phyloP scores from a whole-genome alignment of 495 filamentous ascomycete genomes.

The Hypoxylon cercidicola region DNA sequence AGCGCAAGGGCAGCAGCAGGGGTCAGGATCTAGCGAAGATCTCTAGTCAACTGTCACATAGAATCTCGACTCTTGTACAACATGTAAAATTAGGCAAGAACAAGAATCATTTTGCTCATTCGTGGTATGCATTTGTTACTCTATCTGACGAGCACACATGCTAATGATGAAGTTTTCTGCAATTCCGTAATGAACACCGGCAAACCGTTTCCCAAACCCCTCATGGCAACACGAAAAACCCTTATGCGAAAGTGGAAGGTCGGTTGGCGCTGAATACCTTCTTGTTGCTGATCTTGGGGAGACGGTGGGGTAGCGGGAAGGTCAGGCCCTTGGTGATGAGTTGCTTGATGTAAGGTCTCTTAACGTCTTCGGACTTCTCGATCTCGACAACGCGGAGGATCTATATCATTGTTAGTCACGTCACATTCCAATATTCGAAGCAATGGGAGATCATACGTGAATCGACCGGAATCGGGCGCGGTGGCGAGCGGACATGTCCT shows the following conservation, averaged over 20 bases:
- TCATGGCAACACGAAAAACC: slow-evolving; percentile 52
- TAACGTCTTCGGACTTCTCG: slow-evolving; percentile 89
- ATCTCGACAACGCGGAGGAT: slow-evolving; percentile 98
- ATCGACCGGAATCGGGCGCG: slow-evolving; percentile 96
- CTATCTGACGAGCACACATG: slow-evolving; percentile 49
- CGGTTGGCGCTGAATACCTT: slow-evolving; percentile 91
- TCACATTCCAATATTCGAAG: slow-evolving; percentile 46
- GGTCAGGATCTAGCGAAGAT: slow-evolving; percentile 37
- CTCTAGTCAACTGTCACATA: slow-evolving; percentile 15
- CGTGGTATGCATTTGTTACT: slow-evolving; percentile 34
- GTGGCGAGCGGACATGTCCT: slow-evolving; percentile 99
- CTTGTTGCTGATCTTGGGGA: slow-evolving; percentile 78
- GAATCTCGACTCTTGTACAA: slow-evolving; percentile 7
- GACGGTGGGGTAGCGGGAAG: slow-evolving; percentile 98
- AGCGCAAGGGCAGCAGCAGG: slow-evolving; percentile 31
- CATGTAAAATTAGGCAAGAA: slow-evolving; percentile 14
- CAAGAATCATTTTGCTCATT: slow-evolving; percentile 24
- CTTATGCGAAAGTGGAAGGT: slow-evolving; percentile 84
- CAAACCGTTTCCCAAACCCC: slow-evolving; percentile 61
- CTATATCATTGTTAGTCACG: slow-evolving; percentile 60
- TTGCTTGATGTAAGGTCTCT: slow-evolving; percentile 98
- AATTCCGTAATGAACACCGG: slow-evolving; percentile 65
- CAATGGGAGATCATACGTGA: slow-evolving; percentile 77
- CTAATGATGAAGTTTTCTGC: slow-evolving; percentile 60
- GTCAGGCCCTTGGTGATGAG: slow-evolving; percentile 92